Evolutionary conservation across 179 eudicot species (phyloP), one percentile per base, ranked within the genome.

Genomic region (Beta lomatogona): DNA sequence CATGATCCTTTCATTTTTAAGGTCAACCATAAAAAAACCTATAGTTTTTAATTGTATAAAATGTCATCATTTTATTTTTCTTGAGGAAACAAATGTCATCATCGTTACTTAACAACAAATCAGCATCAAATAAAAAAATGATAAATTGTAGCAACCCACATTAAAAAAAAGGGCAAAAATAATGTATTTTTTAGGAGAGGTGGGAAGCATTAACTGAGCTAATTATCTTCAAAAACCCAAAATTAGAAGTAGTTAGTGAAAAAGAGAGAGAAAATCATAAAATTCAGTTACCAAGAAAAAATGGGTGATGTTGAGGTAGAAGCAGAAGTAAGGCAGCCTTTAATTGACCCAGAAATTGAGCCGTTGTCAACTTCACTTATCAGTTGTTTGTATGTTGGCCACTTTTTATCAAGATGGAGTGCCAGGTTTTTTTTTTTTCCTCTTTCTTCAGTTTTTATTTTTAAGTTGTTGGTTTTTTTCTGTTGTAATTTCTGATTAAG

Each of bases 361-460:
- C 61, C 71, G 1, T 79, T 86, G 85, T 75, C 84, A 82, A 80
- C 79, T 14, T 82, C 89, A 79, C 92, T 92, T 46, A 84, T 92
- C 19, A 19, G 76, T 41, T 87, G 83, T 84, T 87, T 93, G 71
- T 94, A 89, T 77, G 63, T 83, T 41, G 97, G 92, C 8, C 93
- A 94, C 81, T 91, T 94, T 82, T 87, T 92, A 65, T 88, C 98
- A 81, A 86, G 98, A 86, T 92, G 98, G 98, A 91, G 93, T 83
- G 92, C 97, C 85, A 92, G 98, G 95, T 92, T 12, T 9, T 13
- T 41, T 67, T 50, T 50, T 77, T n/a, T 76, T 41, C 68, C 68
- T 83, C 46, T 73, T 52, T 71, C 11, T 7, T 18, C 22, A 6
- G 14, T 12, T 1, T 68, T 48, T 65, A 22, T 53, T 22, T 28